A percentile compares a stretch with the other conserved stretches of the same genome.
Evolutionary conservation across 2,329 filamentous ascomycete genomes (phyloP).

Genomic region (Clonostachys chloroleuca): DNA sequence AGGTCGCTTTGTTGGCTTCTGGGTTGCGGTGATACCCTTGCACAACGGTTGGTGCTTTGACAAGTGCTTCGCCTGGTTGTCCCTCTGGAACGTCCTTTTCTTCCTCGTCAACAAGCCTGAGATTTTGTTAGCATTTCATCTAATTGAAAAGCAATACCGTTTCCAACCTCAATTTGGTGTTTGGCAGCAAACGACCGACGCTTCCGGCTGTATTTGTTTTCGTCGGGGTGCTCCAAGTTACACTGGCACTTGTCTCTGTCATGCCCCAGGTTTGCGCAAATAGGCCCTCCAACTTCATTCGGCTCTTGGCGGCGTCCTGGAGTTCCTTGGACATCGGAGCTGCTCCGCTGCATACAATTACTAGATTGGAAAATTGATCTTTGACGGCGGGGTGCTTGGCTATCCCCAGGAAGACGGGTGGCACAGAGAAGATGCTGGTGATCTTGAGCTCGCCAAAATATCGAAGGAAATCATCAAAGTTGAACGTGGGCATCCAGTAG

Average conservation of each 20-base stretch:
- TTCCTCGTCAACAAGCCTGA: constrained; percentile 30
- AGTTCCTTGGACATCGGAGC: constrained; percentile 52
- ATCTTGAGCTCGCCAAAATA: constrained; percentile 44
- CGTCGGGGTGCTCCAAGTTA: constrained; percentile 37
- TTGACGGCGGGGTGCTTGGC: constrained; percentile 50
- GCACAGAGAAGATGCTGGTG: constrained; percentile 54
- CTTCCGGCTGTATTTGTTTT: constrained; percentile 38
- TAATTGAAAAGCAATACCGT: no score
- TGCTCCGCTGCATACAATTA: constrained; percentile 44
- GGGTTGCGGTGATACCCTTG: constrained; percentile 69
- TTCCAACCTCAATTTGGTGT: no score
- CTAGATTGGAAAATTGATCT: constrained; percentile 47
- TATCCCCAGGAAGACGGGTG: constrained; percentile 56
- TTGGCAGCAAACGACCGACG: constrained; percentile 16
- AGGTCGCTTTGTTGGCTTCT: constrained; percentile 57
- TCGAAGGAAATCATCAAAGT: constrained; percentile 48
- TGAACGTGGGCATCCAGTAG: constrained; percentile 62
- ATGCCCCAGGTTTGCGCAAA: constrained; percentile 54
- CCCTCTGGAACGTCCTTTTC: constrained; percentile 30
- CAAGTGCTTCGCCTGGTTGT: constrained; percentile 56
- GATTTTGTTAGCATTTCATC: no score
- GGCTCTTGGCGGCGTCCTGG: constrained; percentile 43
- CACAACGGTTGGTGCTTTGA: constrained; percentile 68
- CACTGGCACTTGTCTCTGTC: constrained; percentile 47
- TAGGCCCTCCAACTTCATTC: constrained; percentile 33